phyloP scores from a whole-genome alignment of 2,329 filamentous ascomycete genomes.

The Neophaeococcomyces mojaviensis region DNA sequence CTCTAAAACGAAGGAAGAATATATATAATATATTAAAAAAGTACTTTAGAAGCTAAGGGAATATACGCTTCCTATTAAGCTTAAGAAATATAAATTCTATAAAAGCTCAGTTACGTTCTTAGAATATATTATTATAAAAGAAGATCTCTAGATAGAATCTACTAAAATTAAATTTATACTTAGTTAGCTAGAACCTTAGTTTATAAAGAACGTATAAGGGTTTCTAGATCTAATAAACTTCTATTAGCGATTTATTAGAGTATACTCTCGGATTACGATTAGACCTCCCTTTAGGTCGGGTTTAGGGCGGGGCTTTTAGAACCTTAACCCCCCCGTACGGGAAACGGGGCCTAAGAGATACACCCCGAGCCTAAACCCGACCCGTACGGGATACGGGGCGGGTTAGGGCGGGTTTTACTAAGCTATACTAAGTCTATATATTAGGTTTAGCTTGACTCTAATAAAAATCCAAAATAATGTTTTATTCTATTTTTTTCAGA shows the following conservation, averaged over 20 bases:
- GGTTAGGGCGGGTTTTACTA: too few relatives aligned
- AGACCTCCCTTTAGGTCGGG: too few relatives aligned
- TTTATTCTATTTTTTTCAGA: too few relatives aligned
- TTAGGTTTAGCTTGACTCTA: too few relatives aligned
- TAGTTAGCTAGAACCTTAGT: slow-evolving; percentile 12
- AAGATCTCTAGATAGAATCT: slow-evolving; percentile 14
- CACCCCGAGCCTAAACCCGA: too few relatives aligned
- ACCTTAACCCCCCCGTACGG: too few relatives aligned
- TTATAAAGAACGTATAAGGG: slow-evolving; percentile 15
- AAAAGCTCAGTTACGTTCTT: slow-evolving; percentile 17
- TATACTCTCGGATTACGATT: slow-evolving; percentile 15
- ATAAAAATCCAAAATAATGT: too few relatives aligned
- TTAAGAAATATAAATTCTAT: slow-evolving; percentile 20
- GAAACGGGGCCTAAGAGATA: too few relatives aligned
- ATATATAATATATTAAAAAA: slow-evolving; percentile 12
- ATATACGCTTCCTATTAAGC: slow-evolving; percentile 12
- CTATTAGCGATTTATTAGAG: slow-evolving; percentile 19
- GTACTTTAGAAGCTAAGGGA: slow-evolving; percentile 14
- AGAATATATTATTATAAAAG: slow-evolving; percentile 15
- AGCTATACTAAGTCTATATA: too few relatives aligned
- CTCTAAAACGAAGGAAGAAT: slow-evolving; percentile 1
- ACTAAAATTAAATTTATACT: slow-evolving; percentile 12
- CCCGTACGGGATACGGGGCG: too few relatives aligned
- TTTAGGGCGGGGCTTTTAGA: too few relatives aligned
- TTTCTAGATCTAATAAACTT: slow-evolving; percentile 21